Percentiles rank a stretch among this genome's conserved stretches.
These are phyloP conservation scores for Fusarium ambrosium DNA, from an alignment of 2,329 filamentous ascomycete species.

Conservation along the genomic window DNA sequence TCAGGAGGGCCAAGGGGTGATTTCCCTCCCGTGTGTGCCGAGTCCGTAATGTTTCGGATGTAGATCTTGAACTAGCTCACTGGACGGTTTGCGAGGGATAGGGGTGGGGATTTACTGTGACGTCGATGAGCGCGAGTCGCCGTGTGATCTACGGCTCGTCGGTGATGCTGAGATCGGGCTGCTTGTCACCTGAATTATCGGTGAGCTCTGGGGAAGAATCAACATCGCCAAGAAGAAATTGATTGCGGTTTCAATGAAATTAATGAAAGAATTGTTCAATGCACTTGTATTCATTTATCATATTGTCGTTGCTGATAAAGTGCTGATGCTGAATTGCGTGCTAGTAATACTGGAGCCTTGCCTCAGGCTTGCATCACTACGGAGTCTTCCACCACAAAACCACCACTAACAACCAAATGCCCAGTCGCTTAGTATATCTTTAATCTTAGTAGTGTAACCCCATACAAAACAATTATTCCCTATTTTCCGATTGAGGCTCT, in stretches of 20 bases:
- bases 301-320: not conserved
- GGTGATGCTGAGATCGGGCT: not conserved
- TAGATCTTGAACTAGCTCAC: not conserved
- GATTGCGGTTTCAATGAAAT: not conserved
- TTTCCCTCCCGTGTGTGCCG: not conserved
- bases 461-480: not conserved
- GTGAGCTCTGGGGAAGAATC: not conserved
- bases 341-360: not conserved
- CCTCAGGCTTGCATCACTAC: not conserved
- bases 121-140: not conserved
- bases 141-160: not conserved
- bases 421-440: not conserved
- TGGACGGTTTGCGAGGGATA: not conserved
- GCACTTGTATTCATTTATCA: not conserved
- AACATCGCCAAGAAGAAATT: not conserved
- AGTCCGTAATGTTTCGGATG: not conserved
- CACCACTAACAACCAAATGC: not conserved
- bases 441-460: not conserved
- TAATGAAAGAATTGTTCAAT: not conserved
- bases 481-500: not conserved
- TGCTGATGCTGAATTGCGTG: not conserved
- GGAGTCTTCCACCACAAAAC: not conserved
- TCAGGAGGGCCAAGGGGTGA: not conserved
- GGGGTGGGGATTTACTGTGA: not conserved
- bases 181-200: not conserved